phyloP scores from a whole-genome alignment of 371 early-diverging fungal species.

The Lichtheimia ornata region DNA sequence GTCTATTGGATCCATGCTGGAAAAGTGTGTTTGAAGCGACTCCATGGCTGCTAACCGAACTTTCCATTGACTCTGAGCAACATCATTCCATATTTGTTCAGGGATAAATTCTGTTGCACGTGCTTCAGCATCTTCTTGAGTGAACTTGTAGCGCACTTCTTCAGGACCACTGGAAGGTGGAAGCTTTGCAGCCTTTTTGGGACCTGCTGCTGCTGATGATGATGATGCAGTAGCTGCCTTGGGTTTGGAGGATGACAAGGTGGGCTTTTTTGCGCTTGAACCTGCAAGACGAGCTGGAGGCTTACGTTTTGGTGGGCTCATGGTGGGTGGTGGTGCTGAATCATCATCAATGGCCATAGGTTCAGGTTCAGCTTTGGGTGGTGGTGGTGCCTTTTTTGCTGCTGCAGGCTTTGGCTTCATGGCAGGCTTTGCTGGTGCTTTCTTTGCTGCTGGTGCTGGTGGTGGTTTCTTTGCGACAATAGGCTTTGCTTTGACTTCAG shows the following conservation, averaged over 20 bases:
- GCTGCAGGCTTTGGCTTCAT: slow-evolving; percentile 9
- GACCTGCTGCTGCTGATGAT: slow-evolving; percentile 34
- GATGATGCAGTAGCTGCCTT: slow-evolving; percentile 38
- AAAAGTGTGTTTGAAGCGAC: slow-evolving; percentile 63
- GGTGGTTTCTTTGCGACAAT: slow-evolving; percentile 46
- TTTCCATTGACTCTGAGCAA: slow-evolving; percentile 86
- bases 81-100: slow-evolving; percentile 55
- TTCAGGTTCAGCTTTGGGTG: slow-evolving; percentile 27
- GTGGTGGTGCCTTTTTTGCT: slow-evolving; percentile 24
- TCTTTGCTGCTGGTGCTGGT: slow-evolving; percentile 39
- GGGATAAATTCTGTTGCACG: slow-evolving; percentile 66
- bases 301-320: slow-evolving; percentile 66
- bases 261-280: slow-evolving; percentile 55
- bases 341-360: slow-evolving; percentile 30
- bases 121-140: slow-evolving; percentile 69
- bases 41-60: slow-evolving; percentile 85
- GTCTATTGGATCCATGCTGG: slow-evolving; percentile 37
- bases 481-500: slow-evolving; percentile 70
- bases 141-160: slow-evolving; percentile 66
- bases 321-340: slow-evolving; percentile 27
- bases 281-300: slow-evolving; percentile 52
- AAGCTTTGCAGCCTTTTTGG: slow-evolving; percentile 54
- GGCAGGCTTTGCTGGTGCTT: slow-evolving; percentile 7
- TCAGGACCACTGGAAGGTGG: slow-evolving; percentile 58
- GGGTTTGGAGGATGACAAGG: slow-evolving; percentile 41